Evolutionary conservation across 352 stramenopile genomes (phyloP).

Genomic region (Aphanomyces stellatus): DNA sequence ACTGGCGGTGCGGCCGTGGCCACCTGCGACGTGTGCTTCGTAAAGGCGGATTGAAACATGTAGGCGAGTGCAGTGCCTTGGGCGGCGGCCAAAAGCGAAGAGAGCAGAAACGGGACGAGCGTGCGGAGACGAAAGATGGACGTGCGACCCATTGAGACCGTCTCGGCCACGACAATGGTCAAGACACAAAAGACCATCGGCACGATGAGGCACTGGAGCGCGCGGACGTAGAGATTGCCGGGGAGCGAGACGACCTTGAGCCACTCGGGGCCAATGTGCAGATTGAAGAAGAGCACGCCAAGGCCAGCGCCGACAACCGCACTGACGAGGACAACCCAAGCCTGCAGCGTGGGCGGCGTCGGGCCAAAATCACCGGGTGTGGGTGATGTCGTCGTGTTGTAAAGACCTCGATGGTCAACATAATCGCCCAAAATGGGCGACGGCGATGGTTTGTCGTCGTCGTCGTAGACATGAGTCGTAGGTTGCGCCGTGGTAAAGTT

Average conservation of each 20-base stretch:
- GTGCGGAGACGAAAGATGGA: constrained; percentile 49
- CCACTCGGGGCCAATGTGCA: constrained; percentile 39
- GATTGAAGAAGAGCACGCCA: constrained; percentile 35
- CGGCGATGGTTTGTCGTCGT: too few species aligned
- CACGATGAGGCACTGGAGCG: constrained; percentile 61
- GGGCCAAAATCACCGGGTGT: constrained; percentile 9
- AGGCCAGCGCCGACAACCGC: constrained; percentile 20
- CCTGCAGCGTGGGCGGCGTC: background rate
- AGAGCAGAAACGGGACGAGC: constrained; percentile 23
- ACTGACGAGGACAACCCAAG: background rate
- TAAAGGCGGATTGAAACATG: constrained; percentile 33
- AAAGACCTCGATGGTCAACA: too few species aligned
- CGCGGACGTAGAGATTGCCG: constrained; percentile 62
- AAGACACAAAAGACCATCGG: constrained; percentile 77
- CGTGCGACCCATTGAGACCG: constrained; percentile 68
- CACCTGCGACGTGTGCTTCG: too few species aligned
- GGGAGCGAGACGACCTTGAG: constrained; percentile 44
- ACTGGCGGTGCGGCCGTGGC: background rate
- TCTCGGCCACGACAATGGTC: constrained; percentile 61
- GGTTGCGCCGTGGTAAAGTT: too few species aligned
- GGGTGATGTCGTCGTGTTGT: too few species aligned
- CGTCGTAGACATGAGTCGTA: too few species aligned
- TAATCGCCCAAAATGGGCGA: too few species aligned
- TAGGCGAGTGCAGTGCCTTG: constrained; percentile 36
- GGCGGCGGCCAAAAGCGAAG: constrained; percentile 37